Evolutionary conservation across 2,329 filamentous ascomycete genomes (phyloP), one percentile per base, ranked within the genome.

Genomic region (Pseudocercospora fijiensis): DNA sequence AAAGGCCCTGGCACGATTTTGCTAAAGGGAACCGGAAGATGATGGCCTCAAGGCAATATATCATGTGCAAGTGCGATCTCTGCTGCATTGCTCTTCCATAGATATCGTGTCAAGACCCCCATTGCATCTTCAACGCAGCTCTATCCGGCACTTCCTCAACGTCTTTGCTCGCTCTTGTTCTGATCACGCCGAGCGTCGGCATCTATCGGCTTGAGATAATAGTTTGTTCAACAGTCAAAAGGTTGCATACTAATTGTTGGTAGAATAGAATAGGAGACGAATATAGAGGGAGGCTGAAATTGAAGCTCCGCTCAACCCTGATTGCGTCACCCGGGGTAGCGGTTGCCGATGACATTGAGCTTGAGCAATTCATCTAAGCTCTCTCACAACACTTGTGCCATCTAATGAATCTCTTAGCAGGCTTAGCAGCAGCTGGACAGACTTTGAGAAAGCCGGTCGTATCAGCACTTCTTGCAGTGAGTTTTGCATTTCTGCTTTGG

Each of bases 381-480:
- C 49, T 53, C 28, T 24, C 49, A 56, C 18, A 27, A 33, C n/a
- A 27, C 8, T n/a, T 4, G 16, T 24, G 24, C 28, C 53, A 37
- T 41, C 57, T 22, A 26, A 71, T 71, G 70, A 70, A 62, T 56
- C 58, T 70, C 58, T 27, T 66, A 28, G 43, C 66, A 16, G 57
- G 70, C 58, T 27, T 66, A 28, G 43, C 66, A 16, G 57, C 58
- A 33, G 52, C 60, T 10, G 67, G 45, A 53, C 65, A 67, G 37
- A 58, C 57, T 6, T 37, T 67, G 9, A 67, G 56, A 66, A 65
- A 66, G 47, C 67, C 68, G 45, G 11, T 69, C 10, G 43, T 51
- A 33, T 66, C 65, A 22, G 49, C 51, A n/a, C 11, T 69, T 18
- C n/a, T 72, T 59, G 61, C 65, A 59, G 71, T 72, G 70, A 60